Conservation (phyloP, 345 rosid genomes). For the Physaria fendleri region DNA sequence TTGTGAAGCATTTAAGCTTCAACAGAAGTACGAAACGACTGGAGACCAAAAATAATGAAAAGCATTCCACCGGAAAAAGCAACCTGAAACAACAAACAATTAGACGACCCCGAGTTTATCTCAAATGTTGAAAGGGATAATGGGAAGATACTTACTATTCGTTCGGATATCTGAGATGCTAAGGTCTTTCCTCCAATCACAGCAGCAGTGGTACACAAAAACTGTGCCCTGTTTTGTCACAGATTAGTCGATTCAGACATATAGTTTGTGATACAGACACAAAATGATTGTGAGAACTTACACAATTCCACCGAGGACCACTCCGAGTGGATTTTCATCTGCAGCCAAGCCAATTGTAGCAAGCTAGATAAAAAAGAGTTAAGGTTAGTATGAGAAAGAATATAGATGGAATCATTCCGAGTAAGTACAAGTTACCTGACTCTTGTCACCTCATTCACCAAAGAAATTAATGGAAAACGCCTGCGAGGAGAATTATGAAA, state of each 20-base stretch:
- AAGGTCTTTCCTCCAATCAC: constrained; percentile 92
- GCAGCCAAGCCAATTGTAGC: constrained; percentile 97
- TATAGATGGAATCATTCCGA: too few species aligned
- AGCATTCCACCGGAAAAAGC: constrained; percentile 83
- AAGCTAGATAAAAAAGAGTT: constrained; percentile 42
- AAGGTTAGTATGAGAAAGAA: constrained; percentile 17
- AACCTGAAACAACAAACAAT: constrained; percentile 49
- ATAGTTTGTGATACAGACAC: too few species aligned
- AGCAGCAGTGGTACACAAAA: constrained; percentile 87
- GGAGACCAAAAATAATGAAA: constrained; percentile 79
- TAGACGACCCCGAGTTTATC: not conserved
- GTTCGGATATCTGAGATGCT: constrained; percentile 95
- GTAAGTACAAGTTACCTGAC: constrained; percentile 56
- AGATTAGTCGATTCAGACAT: too few species aligned
- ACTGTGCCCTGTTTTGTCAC: constrained; percentile 58
- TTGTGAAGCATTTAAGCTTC: too few species aligned
- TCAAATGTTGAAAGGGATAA: too few species aligned
- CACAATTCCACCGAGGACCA: constrained; percentile 82
- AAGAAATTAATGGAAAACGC: constrained; percentile 94
- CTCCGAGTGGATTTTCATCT: constrained; percentile 85
- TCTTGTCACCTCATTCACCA: constrained; percentile 98
- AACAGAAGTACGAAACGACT: constrained; percentile 65
- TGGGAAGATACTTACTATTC: constrained; percentile 37
- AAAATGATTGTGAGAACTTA: constrained; percentile 41
- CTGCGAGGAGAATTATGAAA: too few species aligned